Evolutionary conservation across 2,329 filamentous ascomycete species (phyloP).

Genomic region (Exserohilum turcica): DNA sequence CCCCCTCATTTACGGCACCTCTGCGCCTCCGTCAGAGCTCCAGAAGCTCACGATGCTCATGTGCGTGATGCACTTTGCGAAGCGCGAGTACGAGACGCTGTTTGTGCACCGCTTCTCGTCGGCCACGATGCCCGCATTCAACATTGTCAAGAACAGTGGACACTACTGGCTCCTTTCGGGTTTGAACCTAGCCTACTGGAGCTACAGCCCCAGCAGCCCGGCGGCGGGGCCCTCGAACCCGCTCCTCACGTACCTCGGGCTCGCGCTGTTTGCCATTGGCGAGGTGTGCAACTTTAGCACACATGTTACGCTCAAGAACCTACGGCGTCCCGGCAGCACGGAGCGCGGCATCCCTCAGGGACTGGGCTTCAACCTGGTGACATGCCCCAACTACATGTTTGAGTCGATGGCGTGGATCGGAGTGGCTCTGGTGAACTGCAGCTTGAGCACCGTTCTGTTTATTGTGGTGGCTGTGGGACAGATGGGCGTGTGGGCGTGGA

Average conservation of each 20-base stretch:
- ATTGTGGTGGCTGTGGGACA: slow-evolving; percentile 72
- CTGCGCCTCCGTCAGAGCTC: slow-evolving; percentile 61
- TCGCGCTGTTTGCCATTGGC: slow-evolving; percentile 75
- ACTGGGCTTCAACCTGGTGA: slow-evolving; percentile 83
- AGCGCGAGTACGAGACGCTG: slow-evolving; percentile 92
- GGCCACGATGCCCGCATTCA: slow-evolving; percentile 87
- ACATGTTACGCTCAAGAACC: slow-evolving; percentile 76
- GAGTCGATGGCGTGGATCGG: slow-evolving; percentile 87
- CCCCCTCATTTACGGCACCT: slow-evolving; percentile 70
- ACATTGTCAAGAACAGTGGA: slow-evolving; percentile 92
- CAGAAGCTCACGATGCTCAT: slow-evolving; percentile 78
- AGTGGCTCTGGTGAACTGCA: slow-evolving; percentile 77
- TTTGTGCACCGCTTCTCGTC: slow-evolving; percentile 95
- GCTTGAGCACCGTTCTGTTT: slow-evolving; percentile 78
- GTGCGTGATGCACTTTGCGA: slow-evolving; percentile 83
- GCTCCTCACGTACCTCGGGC: slow-evolving; percentile 61
- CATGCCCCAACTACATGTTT: slow-evolving; percentile 97
- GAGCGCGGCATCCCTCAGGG: slow-evolving; percentile 88
- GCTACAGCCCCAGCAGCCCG: slow-evolving; percentile 76
- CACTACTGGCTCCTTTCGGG: slow-evolving; percentile 94
- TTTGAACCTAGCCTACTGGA: slow-evolving; percentile 78
- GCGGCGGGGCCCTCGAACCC: slow-evolving; percentile 62
- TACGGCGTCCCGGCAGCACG: slow-evolving; percentile 76
- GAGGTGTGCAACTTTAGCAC: slow-evolving; percentile 81
- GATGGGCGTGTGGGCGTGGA: slow-evolving; percentile 87